Conservation (phyloP, 2,329 filamentous ascomycete genomes). For the Laburnicola sp. region DNA sequence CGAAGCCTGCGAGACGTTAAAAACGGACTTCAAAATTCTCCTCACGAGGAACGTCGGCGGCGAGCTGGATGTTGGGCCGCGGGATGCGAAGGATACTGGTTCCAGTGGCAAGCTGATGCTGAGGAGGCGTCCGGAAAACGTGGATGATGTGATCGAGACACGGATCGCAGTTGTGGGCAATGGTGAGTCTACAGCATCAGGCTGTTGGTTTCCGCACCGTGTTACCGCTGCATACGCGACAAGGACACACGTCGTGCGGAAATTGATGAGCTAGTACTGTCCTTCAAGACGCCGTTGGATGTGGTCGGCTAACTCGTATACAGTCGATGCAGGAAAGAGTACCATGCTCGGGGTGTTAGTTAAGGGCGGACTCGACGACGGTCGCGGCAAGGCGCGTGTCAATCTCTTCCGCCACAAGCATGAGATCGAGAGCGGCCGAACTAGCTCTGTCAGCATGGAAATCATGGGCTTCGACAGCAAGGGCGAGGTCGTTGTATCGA, state of each 20-base stretch:
- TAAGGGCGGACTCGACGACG: conserved; percentile 93
- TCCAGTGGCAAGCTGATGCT: conserved; percentile 86
- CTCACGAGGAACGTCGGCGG: conserved; percentile 90
- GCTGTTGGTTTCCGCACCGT: too few relatives aligned
- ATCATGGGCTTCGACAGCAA: conserved; percentile 91
- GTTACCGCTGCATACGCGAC: too few relatives aligned
- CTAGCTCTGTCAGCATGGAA: conserved; percentile 97
- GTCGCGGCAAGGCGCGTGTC: conserved; percentile 87
- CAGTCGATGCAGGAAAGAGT: conserved; percentile 93
- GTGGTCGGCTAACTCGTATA: conserved; percentile 10
- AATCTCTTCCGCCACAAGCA: conserved; percentile 98
- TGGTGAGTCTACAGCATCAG: conserved; percentile 52
- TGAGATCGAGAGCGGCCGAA: conserved; percentile 92
- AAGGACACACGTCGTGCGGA: too few relatives aligned
- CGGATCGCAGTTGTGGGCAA: conserved; percentile 96
- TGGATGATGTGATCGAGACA: conserved; percentile 92
- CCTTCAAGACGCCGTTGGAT: not conserved
- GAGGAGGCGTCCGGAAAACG: conserved; percentile 69
- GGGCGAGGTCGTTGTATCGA: conserved; percentile 79
- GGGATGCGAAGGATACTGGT: conserved; percentile 68
- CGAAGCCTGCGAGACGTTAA: conserved; percentile 64
- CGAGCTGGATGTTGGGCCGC: conserved; percentile 65
- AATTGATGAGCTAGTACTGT: too few relatives aligned
- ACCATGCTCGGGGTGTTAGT: conserved; percentile 95
- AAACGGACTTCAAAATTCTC: conserved; percentile 78